These are phyloP conservation scores for Scutellaria baicalensis DNA, from an alignment of 257 asterid genomes.

Conservation along the genomic window DNA sequence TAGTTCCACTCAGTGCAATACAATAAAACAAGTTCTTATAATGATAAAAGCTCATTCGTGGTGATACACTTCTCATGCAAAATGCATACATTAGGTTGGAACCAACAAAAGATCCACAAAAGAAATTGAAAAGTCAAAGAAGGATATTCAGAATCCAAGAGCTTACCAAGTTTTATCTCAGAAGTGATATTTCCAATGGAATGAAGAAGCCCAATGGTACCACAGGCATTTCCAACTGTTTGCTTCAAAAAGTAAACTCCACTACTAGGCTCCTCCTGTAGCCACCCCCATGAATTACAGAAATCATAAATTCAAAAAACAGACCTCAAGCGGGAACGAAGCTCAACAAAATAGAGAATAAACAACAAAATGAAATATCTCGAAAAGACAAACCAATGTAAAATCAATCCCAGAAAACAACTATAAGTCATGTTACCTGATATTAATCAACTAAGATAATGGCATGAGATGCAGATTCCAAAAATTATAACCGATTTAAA, in stretches of 20 bases:
- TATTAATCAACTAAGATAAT: background rate
- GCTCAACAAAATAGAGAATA: conserved; percentile 3
- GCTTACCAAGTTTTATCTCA: conserved; percentile 77
- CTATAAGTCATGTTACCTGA: background rate
- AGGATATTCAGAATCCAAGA: conserved; percentile 3
- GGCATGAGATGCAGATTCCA: background rate
- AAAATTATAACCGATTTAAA: background rate
- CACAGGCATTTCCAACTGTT: conserved; percentile 99
- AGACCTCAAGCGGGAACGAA: conserved; percentile 8
- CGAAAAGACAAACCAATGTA: background rate
- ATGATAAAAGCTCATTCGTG: background rate
- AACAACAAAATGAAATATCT: background rate
- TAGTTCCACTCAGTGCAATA: background rate
- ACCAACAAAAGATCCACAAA: background rate
- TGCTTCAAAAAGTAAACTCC: conserved; percentile 90
- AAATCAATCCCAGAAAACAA: background rate
- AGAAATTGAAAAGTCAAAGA: background rate
- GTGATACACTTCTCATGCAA: background rate
- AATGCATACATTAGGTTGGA: background rate
- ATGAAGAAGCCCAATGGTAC: conserved; percentile 95
- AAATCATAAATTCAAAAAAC: conserved; percentile 3
- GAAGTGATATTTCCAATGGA: conserved; percentile 90
- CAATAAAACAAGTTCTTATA: background rate
- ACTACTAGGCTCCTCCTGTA: conserved; percentile 52
- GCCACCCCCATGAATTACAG: conserved; percentile 13